Conservation (phyloP, 1,284 basidiomycete species). For the Apiotrichum sp. region DNA sequence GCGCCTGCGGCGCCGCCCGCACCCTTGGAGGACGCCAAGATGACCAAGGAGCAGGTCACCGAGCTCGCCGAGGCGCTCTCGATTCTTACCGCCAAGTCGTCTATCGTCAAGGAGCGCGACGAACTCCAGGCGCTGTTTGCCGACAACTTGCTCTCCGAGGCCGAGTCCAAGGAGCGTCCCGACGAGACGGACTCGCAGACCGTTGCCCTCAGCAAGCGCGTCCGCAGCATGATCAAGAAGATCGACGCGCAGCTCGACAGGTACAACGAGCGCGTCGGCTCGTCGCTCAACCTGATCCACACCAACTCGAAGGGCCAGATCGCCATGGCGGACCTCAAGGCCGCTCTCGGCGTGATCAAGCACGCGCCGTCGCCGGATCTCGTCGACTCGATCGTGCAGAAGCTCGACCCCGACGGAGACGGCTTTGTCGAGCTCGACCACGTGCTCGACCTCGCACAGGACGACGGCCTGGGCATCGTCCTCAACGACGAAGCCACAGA, state of each 20-base stretch:
- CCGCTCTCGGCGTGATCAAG: slow-evolving; percentile 86
- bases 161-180: slow-evolving; percentile 51
- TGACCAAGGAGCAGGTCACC: slow-evolving; percentile 94
- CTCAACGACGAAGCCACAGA: slow-evolving; percentile 41
- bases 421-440: slow-evolving; percentile 65
- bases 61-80: slow-evolving; percentile 90
- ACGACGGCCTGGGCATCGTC: slow-evolving; percentile 42
- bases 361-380: slow-evolving; percentile 87
- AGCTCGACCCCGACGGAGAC: slow-evolving; percentile 93
- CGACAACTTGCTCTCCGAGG: slow-evolving; percentile 81
- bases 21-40: slow-evolving; percentile 60
- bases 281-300: slow-evolving; percentile 88
- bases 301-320: slow-evolving; percentile 88
- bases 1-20: slow-evolving; percentile 61
- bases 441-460: slow-evolving; percentile 47
- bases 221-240: slow-evolving; percentile 91
- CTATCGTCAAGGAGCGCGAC: slow-evolving; percentile 89
- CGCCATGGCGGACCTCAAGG: slow-evolving; percentile 79
- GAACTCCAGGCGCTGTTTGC: slow-evolving; percentile 85
- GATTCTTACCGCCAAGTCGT: slow-evolving; percentile 90
- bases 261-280: slow-evolving; percentile 87
- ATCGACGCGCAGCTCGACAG: slow-evolving; percentile 88
- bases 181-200: slow-evolving; percentile 42
- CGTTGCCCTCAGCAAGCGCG: slow-evolving; percentile 75
- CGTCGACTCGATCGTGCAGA: slow-evolving; percentile 81